Conservation (phyloP, 2,329 filamentous ascomycete genomes). For the Drechslerella coelobrocha region DNA sequence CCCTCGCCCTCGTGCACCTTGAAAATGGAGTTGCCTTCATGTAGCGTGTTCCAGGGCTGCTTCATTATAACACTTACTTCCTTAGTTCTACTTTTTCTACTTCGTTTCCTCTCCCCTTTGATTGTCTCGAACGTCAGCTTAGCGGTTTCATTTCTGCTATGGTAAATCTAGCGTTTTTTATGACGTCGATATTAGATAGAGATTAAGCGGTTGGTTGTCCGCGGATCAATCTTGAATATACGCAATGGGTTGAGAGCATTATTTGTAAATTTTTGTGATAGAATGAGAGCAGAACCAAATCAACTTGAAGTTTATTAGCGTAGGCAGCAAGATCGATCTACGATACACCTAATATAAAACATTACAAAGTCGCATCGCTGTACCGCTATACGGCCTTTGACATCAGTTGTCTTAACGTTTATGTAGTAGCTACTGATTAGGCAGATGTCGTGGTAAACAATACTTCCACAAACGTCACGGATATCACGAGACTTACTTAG, state of each 20-base stretch:
- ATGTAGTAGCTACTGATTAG: too few relatives aligned
- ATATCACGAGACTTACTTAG: too few relatives aligned
- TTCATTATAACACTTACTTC: too few relatives aligned
- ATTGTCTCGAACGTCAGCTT: slow-evolving; percentile 37
- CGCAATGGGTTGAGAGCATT: slow-evolving; percentile 6
- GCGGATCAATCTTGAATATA: slow-evolving; percentile 31
- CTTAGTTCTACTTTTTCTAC: slow-evolving; percentile 11
- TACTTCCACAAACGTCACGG: too few relatives aligned
- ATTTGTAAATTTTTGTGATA: not conserved
- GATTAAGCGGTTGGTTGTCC: slow-evolving; percentile 31
- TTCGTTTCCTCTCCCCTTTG: slow-evolving; percentile 8
- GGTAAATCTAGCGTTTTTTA: slow-evolving; percentile 44
- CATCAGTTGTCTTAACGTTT: too few relatives aligned
- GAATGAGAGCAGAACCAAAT: not conserved
- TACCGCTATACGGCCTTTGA: not conserved
- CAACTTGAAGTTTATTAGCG: too few relatives aligned
- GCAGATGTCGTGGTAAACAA: too few relatives aligned
- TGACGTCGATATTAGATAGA: slow-evolving; percentile 42
- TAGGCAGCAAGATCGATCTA: too few relatives aligned
- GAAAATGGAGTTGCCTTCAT: too few relatives aligned
- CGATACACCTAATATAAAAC: too few relatives aligned
- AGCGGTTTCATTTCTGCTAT: slow-evolving; percentile 45
- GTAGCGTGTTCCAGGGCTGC: too few relatives aligned
- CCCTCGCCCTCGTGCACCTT: not conserved
- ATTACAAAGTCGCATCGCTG: too few relatives aligned